Evolutionary conservation across 345 rosid species (phyloP).

Genomic region (Adansonia digitata): DNA sequence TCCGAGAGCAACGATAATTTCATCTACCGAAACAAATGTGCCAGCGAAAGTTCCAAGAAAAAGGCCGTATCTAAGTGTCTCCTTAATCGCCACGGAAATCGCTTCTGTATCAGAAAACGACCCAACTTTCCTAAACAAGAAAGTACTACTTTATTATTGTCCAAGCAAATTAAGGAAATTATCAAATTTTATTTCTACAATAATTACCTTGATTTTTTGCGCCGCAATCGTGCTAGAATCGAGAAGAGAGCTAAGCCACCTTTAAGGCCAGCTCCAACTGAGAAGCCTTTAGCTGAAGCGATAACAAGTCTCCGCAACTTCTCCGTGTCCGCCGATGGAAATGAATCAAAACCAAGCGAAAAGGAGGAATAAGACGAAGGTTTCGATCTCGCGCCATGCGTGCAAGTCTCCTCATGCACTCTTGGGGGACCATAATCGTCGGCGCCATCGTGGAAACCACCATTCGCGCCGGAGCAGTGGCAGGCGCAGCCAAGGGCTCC

Average conservation of each 20-base stretch:
- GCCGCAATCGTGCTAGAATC: slow-evolving; percentile 58
- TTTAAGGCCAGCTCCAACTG: slow-evolving; percentile 90
- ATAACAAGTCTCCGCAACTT: slow-evolving; percentile 57
- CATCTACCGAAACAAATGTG: slow-evolving; percentile 78
- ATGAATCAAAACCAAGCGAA: slow-evolving; percentile 20
- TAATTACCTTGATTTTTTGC: slow-evolving; percentile 49
- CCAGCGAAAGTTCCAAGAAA: slow-evolving; percentile 92
- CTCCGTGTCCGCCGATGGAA: slow-evolving; percentile 44
- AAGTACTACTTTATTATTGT: background rate
- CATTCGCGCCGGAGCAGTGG: slow-evolving; percentile 25
- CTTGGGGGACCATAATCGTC: background rate
- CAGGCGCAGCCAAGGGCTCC: slow-evolving; percentile 17
- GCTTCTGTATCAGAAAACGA: slow-evolving; percentile 61
- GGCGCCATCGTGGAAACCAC: slow-evolving; percentile 16
- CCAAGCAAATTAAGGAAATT: background rate
- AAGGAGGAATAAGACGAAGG: slow-evolving; percentile 28
- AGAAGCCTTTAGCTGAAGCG: slow-evolving; percentile 76
- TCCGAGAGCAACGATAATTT: slow-evolving; percentile 56
- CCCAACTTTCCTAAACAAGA: slow-evolving; percentile 49
- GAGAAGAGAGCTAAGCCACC: slow-evolving; percentile 93
- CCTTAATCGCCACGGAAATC: slow-evolving; percentile 59
- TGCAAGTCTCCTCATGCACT: slow-evolving; percentile 23
- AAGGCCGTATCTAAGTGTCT: slow-evolving; percentile 81
- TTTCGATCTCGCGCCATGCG: slow-evolving; percentile 34
- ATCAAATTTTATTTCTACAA: background rate